Evolutionary conservation across 345 rosid species (phyloP).

Genomic region (Odontarrhena argentea): DNA sequence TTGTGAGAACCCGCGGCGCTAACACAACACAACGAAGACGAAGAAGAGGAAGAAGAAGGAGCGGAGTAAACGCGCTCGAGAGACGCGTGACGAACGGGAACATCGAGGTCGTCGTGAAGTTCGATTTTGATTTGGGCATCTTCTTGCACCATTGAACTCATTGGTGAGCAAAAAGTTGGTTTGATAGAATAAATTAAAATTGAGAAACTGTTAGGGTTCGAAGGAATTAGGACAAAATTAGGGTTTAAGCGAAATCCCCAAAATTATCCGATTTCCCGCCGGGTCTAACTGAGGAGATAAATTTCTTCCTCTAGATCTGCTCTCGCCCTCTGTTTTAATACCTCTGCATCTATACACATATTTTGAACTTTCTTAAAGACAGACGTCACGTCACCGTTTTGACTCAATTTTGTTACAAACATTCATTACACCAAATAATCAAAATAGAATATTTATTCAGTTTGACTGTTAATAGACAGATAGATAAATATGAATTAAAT

Average conservation of each 20-base stretch:
- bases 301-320: slow-evolving; percentile 20
- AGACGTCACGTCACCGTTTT: background rate
- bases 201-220: background rate
- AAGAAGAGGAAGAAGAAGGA: slow-evolving; percentile 48
- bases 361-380: background rate
- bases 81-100: slow-evolving; percentile 68
- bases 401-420: background rate
- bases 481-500: too few relatives aligned
- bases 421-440: too few relatives aligned
- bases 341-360: background rate
- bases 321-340: background rate
- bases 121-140: slow-evolving; percentile 38
- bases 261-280: slow-evolving; percentile 62
- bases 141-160: slow-evolving; percentile 40
- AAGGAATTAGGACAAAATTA: slow-evolving; percentile 22
- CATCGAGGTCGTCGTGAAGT: slow-evolving; percentile 34
- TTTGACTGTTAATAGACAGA: too few relatives aligned
- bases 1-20: slow-evolving; percentile 55
- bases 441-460: too few relatives aligned
- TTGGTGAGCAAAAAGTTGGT: background rate
- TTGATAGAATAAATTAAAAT: background rate
- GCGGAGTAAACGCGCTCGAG: slow-evolving; percentile 81
- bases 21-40: slow-evolving; percentile 48
- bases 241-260: slow-evolving; percentile 47
- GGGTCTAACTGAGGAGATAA: slow-evolving; percentile 24